Evolutionary conservation across 106 monocot species (phyloP).

Genomic region (Dendrobium officinale): DNA sequence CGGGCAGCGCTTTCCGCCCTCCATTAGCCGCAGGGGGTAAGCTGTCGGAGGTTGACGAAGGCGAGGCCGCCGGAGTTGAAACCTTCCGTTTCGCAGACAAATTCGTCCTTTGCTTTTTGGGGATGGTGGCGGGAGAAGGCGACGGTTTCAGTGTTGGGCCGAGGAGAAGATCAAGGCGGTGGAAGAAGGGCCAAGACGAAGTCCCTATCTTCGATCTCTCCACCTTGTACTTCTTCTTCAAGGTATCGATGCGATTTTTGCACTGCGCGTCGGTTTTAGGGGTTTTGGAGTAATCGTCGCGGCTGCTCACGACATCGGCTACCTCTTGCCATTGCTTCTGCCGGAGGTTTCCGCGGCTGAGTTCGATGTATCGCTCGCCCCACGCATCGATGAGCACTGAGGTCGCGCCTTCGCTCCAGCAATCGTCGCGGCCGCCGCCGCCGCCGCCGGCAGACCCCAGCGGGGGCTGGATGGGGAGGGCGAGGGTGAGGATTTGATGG

Average conservation of each 20-base stretch:
- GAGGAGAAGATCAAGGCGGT: constrained; percentile 60
- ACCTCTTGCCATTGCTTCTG: constrained; percentile 94
- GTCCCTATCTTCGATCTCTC: constrained; percentile 50
- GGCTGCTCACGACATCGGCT: constrained; percentile 66
- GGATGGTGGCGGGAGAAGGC: constrained; percentile 10
- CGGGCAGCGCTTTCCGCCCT: not conserved
- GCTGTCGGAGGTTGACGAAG: constrained; percentile 32
- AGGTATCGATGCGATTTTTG: constrained; percentile 89
- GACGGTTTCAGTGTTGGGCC: constrained; percentile 15
- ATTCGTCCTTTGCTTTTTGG: constrained; percentile 14
- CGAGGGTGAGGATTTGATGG: not conserved
- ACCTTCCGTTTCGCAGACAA: not conserved
- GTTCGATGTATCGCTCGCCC: constrained; percentile 68
- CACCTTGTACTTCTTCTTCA: constrained; percentile 90
- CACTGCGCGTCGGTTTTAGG: constrained; percentile 73
- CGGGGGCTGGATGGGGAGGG: constrained; percentile 4
- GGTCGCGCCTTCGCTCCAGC: constrained; percentile 75
- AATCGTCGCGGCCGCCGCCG: constrained; percentile 44
- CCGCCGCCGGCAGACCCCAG: not conserved
- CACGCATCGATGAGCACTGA: constrained; percentile 62
- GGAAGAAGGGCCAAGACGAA: constrained; percentile 67
- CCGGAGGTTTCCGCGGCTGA: constrained; percentile 65
- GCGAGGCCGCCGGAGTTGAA: constrained; percentile 11
- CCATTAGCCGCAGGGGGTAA: constrained; percentile 22
- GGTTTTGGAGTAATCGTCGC: constrained; percentile 54